Base-by-base conservation (phyloP, 2,329 filamentous ascomycete species). In the Alternaria novae-zelandiae region DNA sequence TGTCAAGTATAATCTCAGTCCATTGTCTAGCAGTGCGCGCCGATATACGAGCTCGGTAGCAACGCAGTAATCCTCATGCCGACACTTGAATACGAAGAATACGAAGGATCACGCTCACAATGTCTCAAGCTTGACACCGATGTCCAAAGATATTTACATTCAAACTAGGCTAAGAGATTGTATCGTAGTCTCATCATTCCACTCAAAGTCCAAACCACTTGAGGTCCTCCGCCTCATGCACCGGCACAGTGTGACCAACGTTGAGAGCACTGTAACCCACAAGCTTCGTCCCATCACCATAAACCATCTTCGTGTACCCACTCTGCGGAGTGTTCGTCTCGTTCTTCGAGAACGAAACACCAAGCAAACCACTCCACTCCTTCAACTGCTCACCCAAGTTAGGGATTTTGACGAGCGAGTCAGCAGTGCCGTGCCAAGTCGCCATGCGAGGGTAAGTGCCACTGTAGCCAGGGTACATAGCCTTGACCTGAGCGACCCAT, bases 371-470 rank as follows among this genome's bases (percentile, higher is more conserved):
- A 11, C 67, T 70, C 75, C 75, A 78, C 46, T 77, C 57, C 66
- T 76, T 76, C 45, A 78, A 55, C 49, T 70, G 61, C 61, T 77
- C 75, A 9, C 50, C 63, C 57, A 71, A 50, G 57, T 76, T 78
- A 8, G 70, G 64, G 20, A 70, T 67, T 13, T 61, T 65, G 11
- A 81, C 75, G 8, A 77, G 65, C 3, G 59, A 66, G 56, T 82
- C 80, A n/a, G 64, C 70, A 12, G 71, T 72, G 15, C 80, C 80
- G 47, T 82, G 80, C 63, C 70, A 80, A 11, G 77, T 78, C 62
- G 74, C 70, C 71, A 82, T 70, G 28, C 75, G 70, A 1, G 80
- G 78, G 21, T 78, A 74, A 5, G 64, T 56, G n/a, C 79, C 80
- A 2, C 26, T 72, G 55, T 79, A 82, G 2, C 75, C 75, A 4